Evolutionary conservation across 202 grass and related monocot genomes (phyloP), one percentile per base, ranked within the genome.

Genomic region (Eragrostis tef): DNA sequence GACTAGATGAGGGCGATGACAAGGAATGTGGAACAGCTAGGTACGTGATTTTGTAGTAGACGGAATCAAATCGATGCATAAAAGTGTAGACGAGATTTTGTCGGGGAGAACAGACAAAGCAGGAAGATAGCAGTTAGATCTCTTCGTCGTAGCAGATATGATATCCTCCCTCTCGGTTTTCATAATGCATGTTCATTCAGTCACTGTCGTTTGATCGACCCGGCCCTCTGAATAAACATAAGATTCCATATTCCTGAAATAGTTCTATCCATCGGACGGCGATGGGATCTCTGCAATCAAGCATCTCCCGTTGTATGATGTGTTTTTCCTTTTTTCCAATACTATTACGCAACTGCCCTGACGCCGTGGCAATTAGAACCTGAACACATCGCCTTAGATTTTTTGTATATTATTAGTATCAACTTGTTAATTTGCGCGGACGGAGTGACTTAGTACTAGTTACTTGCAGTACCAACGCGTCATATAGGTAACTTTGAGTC

Each of bases 1-100:
- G 81, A 70, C 63, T 75, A 84, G 51, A 63, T 17, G 63, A 26
- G 62, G 17, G 69, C 53, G 21, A 67, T 52, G 68, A 88, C 60
- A 79, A 71, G 79, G 57, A 79, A 11, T 34, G 19, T 45, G 14
- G 54, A 24, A 27, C 59, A 29, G 59, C 59, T 27, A 62, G 51
- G 50, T 71, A 76, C 34, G 43, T 44, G 52, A 25, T 49, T 14
- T 82, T 70, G 67, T 24, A 31, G 26, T 71, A 51, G 14, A 75
- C 54, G 68, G 79, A 86, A 86, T 89, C 73, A 71, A 81, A 76
- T 85, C 64, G 77, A 50, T 19, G 63, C 27, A 81, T 89, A 64
- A 86, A 89, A 78, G 43, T 25, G 50, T 52, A 74, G 22, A 82
- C 62, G 62, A 79, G 74, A 90, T 86, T 83, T 74, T 86, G 79